Conservation (phyloP, 176 grass and related monocot species). For the Cenchrus purpureus region DNA sequence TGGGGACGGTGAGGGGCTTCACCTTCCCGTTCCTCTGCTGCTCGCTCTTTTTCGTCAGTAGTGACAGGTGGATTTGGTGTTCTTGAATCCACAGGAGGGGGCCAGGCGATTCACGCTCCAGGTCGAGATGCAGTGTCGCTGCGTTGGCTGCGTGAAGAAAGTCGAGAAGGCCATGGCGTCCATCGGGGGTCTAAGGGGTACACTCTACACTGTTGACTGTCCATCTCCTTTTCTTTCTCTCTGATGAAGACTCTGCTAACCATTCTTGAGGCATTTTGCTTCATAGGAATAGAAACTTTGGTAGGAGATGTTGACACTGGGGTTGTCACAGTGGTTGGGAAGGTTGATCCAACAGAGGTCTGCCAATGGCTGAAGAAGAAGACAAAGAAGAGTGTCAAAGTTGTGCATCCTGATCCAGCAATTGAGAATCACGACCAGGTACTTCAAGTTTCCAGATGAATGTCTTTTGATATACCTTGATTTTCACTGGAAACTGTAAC, state of each 20-base stretch:
- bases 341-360: slow-evolving; percentile 35
- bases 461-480: background rate
- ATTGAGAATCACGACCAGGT: slow-evolving; percentile 33
- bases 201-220: too few relatives aligned
- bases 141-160: slow-evolving; percentile 49
- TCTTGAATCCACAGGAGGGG: slow-evolving; percentile 39
- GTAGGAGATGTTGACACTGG: slow-evolving; percentile 35
- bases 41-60: background rate
- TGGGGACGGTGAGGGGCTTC: slow-evolving; percentile 31
- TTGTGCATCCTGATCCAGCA: slow-evolving; percentile 18
- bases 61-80: background rate
- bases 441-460: background rate
- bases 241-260: background rate
- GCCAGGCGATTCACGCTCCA: slow-evolving; percentile 27
- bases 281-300: slow-evolving; percentile 29
- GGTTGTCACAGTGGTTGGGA: slow-evolving; percentile 35
- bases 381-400: slow-evolving; percentile 43
- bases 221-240: background rate
- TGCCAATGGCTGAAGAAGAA: slow-evolving; percentile 48
- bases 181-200: slow-evolving; percentile 29
- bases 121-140: slow-evolving; percentile 46
- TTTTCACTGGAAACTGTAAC: background rate
- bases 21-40: background rate
- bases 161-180: slow-evolving; percentile 48
- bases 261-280: background rate